These are phyloP conservation scores for Aspergillus baeticus DNA, from an alignment of 495 filamentous ascomycete genomes.

Conservation along the genomic window DNA sequence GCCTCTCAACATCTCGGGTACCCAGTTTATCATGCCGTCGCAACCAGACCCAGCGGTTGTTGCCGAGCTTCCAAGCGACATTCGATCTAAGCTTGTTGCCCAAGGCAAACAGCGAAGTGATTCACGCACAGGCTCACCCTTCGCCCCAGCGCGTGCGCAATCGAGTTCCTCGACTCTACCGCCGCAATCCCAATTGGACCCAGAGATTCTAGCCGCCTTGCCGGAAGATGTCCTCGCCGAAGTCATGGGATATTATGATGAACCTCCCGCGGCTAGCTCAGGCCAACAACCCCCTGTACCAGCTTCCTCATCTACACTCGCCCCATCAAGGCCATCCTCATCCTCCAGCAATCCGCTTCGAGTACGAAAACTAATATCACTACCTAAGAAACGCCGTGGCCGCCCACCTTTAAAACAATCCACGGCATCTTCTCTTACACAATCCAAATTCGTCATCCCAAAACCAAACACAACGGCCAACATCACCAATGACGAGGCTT, in stretches of 20 bases:
- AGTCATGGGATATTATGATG: constrained; percentile 65
- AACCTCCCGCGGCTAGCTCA: constrained; percentile 19
- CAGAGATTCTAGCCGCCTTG: constrained; percentile 70
- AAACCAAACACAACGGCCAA: constrained; percentile 18
- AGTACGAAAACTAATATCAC: constrained; percentile 51
- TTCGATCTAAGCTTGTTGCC: constrained; percentile 67
- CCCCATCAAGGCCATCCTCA: constrained; percentile 33
- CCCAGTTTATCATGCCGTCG: constrained; percentile 84
- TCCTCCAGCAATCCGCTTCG: constrained; percentile 31
- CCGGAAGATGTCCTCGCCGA: constrained; percentile 83
- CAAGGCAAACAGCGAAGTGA: constrained; percentile 40
- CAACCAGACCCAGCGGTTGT: constrained; percentile 74
- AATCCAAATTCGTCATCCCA: constrained; percentile 62
- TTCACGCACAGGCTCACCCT: constrained; percentile 27
- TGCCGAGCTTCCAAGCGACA: constrained; percentile 75
- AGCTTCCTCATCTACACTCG: constrained; percentile 41
- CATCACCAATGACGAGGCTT: constrained; percentile 1
- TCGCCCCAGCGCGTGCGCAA: constrained; percentile 24
- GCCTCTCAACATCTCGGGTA: constrained; percentile 74
- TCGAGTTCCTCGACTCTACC: constrained; percentile 31
- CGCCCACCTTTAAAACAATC: constrained; percentile 41
- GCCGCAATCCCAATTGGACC: constrained; percentile 63
- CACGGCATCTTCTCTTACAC: constrained; percentile 49
- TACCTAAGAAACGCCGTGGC: constrained; percentile 57
- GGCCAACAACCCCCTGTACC: constrained; percentile 21